Evolutionary conservation across 345 rosid genomes (phyloP), one percentile per base, ranked within the genome.

Genomic region (Carallia brachiata): DNA sequence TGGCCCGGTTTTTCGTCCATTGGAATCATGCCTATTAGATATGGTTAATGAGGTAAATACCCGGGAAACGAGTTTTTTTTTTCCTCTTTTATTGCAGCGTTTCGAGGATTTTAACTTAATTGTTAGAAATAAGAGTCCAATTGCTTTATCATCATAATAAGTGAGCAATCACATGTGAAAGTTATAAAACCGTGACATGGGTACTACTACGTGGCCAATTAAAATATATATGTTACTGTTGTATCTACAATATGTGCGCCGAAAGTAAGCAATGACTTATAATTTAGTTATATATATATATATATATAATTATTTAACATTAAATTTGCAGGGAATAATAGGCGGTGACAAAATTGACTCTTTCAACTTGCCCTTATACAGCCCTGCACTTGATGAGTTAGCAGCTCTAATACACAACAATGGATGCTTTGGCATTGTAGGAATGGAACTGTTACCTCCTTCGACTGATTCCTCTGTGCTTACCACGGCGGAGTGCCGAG

Each of bases 41-140:
- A 66, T 66, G 76, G 66, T 53, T 17, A 39, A 66, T 37, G 70
- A 66, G 76, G 76, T 73, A 52, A 13, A 36, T 18, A 13, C 7
- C 1, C 7, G 23, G 23, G 23, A 30, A 10, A 55, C 30, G 15
- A 55, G 30, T 44, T 44, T 40, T 10, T 44, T 44, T 44, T 12
- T 8, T 8, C 9, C 9, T 13, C 15, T 2, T 44, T 2, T 44
- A 44, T 44, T 10, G 15, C 15, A 44, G 10, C 4, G 50, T 16
- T 10, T 0, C 12, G 5, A 44, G 16, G 50, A 44, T 44, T 44
- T 44, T 10, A 3, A 44, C 50, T 0, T 44, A 40, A 12, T 8
- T 9, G 47, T 3, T 40, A 40, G 13, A 2, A 12, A 0, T 44
- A 10, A 44, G 16, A 44, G 12, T 44, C 5, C 50, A 3, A 4